Base-by-base conservation (phyloP, 1,284 basidiomycete genomes). In the Meripilus lineatus region DNA sequence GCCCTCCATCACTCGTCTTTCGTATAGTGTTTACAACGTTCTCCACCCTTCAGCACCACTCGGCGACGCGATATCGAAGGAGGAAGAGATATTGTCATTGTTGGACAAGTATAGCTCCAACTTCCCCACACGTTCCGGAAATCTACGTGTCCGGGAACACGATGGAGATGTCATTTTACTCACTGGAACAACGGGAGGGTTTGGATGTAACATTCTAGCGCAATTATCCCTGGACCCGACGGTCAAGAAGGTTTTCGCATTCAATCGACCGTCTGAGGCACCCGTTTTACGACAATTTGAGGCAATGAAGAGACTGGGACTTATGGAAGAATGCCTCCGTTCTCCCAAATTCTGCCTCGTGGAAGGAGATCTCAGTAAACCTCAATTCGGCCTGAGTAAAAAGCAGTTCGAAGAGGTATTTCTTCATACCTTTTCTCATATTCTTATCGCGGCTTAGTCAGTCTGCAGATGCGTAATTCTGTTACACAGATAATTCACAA, bases 161-260 rank as follows among this genome's bases (percentile, higher is more conserved):
- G 35, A 36, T 17, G 34, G 38, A 13, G 42, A 48, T 26, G 42
- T 47, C 14, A 32, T 51, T 1, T 35, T 51, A 14, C 23, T 51
- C 17, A 51, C 50, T 6, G 50, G 50, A 3, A 47, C 48, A 13
- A 49, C 50, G 10, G 50, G 50, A 3, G 38, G 44, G 3, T 42
- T 49, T 3, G 50, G 50, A 2, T 38, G 39, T 15, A 41, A 44
- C 37, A 42, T 49, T 7, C 39, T 51, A 5, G 47, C 38, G 10
- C 44, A 49, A 17, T 25, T 49, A 3, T 13, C 58, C 72, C 69
- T 77, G 78, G 58, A 77, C 66, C 67, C 70, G 74, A 25, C 64
- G 66, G 14, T 49, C 1, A 22, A 28, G 21, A 46, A 47, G 38
- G 36, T 51, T 8, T 51, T 44, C 35, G 50, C 48, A 7, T 33